A percentile compares a stretch with the other conserved stretches of the same genome.
These are phyloP conservation scores for Populus trichocarpa DNA, from an alignment of 441 rosid genomes.

Conservation along the genomic window DNA sequence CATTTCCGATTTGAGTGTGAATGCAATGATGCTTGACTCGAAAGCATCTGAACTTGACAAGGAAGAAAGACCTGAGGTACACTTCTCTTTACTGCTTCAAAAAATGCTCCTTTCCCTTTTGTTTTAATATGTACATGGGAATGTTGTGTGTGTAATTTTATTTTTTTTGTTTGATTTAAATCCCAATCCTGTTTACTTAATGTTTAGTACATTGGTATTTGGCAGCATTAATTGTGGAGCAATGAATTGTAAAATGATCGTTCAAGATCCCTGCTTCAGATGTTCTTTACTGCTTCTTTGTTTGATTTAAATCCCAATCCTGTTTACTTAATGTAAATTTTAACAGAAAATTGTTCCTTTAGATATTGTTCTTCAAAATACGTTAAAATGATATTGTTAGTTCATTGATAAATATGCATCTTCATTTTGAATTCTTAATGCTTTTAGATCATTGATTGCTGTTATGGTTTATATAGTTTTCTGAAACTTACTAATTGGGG, in stretches of 20 bases:
- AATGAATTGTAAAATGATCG: neutral
- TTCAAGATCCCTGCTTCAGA: neutral
- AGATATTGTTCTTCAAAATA: too few relatives aligned
- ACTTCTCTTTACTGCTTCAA: neutral
- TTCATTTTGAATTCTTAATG: neutral
- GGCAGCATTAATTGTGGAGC: too few relatives aligned
- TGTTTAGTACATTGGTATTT: neutral
- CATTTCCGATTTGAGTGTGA: slow-evolving; percentile 69
- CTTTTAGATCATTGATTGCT: neutral
- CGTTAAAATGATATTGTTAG: too few relatives aligned
- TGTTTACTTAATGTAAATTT: too few relatives aligned
- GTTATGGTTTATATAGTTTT: neutral
- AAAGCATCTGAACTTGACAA: slow-evolving; percentile 90
- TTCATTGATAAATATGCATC: neutral
- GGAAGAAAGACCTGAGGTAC: slow-evolving; percentile 96
- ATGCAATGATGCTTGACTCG: slow-evolving; percentile 97
- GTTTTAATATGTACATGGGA: neutral
- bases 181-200: neutral
- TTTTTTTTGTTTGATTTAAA: neutral
- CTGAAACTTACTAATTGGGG: neutral
- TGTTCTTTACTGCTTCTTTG: neutral
- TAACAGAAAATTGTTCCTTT: neutral
- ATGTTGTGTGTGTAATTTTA: neutral
- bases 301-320: too few relatives aligned
- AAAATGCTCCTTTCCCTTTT: neutral